Base-by-base conservation (phyloP, 2,329 filamentous ascomycete species). In the Sclerotinia trifoliorum region DNA sequence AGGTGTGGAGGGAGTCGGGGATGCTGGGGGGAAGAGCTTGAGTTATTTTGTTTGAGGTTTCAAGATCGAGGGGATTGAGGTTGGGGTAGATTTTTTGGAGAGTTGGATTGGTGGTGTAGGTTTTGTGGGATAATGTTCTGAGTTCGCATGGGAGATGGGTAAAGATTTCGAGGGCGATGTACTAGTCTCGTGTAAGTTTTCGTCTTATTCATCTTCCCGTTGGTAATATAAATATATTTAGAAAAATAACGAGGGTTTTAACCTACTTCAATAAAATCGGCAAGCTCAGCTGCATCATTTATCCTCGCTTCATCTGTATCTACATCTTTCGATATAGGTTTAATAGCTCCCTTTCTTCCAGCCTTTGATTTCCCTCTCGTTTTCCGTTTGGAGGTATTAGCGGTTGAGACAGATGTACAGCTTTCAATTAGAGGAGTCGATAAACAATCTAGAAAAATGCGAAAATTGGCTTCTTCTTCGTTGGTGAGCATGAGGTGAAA, bases 391-490 rank as follows among this genome's bases (percentile, higher is more conserved):
- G 55, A 24, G 13, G 32, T 10, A 17, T 42, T 84, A 35, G 67
- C 69, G 70, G 81, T 82, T 32, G 78, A 70, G 35, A 80, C 75
- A 13, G 79, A 76, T 5, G 84, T 79, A 17, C 88, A 84, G 69
- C 84, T 86, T 62, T 87, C 85, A 65, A 94, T 85, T 17, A 95
- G 81, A 0, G 87, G 83, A 21, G 86, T 86, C 11, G 91, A 90
- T 70, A 95, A 81, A 75, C 86, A 91, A 74, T 95, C 92, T 66
- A 90, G 84, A 78, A 95, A 93, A 58, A 87, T 81, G 65, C 88
- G 85, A 77, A 87, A 90, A 74, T 92, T 92, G 51, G 79, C 74
- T 63, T 81, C 79, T 67, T 81, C 76, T 21, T 76, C 77, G 54
- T 73, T 62, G 32, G 71, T 48, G 65, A 72, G 72, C 57, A 61